phyloP scores from a whole-genome alignment of 1,284 basidiomycete species.

The Termitomyces sp. region DNA sequence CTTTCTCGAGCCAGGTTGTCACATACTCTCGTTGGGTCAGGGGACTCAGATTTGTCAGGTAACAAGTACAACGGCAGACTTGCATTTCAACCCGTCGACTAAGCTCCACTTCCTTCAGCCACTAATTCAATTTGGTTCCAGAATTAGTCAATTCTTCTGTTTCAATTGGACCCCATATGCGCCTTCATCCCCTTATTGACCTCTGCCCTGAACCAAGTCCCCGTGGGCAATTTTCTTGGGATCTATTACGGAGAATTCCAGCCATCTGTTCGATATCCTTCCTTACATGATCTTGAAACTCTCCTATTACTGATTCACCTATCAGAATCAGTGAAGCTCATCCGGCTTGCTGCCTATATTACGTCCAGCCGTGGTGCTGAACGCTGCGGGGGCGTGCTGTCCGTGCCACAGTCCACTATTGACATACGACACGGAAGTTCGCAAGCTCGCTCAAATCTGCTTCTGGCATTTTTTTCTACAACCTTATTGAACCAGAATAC shows the following conservation, averaged over 20 bases:
- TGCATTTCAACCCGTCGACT: background rate
- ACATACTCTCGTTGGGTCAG: background rate
- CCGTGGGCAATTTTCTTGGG: too few species aligned
- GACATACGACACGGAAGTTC: background rate
- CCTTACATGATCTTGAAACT: background rate
- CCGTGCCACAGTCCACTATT: too few species aligned
- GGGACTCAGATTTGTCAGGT: background rate
- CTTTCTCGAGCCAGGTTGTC: background rate
- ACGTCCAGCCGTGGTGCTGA: background rate
- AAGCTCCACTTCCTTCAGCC: background rate
- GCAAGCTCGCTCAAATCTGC: background rate
- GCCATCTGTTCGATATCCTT: background rate
- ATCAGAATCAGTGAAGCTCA: background rate
- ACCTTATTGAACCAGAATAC: background rate
- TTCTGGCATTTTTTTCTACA: background rate
- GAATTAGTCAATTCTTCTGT: background rate
- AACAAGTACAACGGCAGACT: background rate
- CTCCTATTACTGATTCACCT: background rate
- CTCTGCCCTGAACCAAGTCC: background rate
- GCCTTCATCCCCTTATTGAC: background rate
- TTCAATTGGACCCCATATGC: background rate
- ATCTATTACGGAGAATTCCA: background rate
- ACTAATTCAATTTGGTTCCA: background rate
- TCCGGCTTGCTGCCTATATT: background rate
- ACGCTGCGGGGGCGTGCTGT: background rate